phyloP scores from a whole-genome alignment of 2,329 filamentous ascomycete genomes.

The Sordariomycetes sp. region DNA sequence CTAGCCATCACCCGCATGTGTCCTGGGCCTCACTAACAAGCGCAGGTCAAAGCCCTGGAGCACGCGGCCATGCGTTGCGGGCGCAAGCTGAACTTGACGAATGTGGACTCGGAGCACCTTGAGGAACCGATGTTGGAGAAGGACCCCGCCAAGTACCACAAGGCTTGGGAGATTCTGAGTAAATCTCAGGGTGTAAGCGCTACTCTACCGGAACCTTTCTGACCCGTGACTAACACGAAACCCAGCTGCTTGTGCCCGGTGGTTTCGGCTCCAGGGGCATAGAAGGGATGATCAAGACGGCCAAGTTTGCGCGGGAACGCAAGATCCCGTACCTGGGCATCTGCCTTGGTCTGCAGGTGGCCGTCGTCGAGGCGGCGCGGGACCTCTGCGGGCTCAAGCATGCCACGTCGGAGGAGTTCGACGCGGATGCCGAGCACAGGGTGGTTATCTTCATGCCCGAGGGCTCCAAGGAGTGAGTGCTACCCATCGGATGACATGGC shows the following conservation, averaged over 20 bases:
- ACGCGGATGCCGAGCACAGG: constrained; percentile 47
- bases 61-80: constrained; percentile 82
- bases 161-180: constrained; percentile 54
- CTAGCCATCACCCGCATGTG: neutral
- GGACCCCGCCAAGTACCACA: constrained; percentile 67
- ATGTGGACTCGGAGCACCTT: constrained; percentile 77
- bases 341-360: constrained; percentile 86
- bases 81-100: constrained; percentile 68
- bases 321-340: constrained; percentile 79
- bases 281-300: constrained; percentile 81
- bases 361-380: constrained; percentile 80
- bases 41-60: constrained; percentile 62
- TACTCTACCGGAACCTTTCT: neutral
- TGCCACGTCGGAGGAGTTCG: constrained; percentile 46
- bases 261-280: constrained; percentile 77
- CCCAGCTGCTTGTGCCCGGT: constrained; percentile 46
- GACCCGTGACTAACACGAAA: neutral
- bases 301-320: constrained; percentile 78
- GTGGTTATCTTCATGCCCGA: constrained; percentile 93
- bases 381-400: constrained; percentile 55
- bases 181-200: neutral
- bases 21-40: neutral
- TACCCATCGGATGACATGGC: neutral
- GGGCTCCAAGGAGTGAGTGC: constrained; percentile 3
- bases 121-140: constrained; percentile 52